Percentiles rank a stretch among this genome's conserved stretches.
phyloP scores from a whole-genome alignment of 257 asterid genomes.

The Rauvolfia tetraphylla region DNA sequence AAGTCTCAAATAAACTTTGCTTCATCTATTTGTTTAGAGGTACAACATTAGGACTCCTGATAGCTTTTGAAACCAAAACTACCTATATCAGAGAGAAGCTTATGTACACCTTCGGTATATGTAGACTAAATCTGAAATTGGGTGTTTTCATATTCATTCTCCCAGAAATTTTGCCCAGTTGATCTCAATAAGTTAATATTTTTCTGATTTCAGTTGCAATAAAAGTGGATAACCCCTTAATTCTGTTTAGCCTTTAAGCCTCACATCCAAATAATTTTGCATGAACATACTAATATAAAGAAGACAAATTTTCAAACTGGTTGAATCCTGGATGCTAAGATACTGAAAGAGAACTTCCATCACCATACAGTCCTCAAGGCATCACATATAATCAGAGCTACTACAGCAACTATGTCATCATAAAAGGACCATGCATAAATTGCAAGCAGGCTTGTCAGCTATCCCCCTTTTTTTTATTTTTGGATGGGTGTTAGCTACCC shows the following conservation, averaged over 20 bases:
- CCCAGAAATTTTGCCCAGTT: background rate
- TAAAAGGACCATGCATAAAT: background rate
- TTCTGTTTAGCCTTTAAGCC: too few relatives aligned
- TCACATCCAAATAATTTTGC: too few relatives aligned
- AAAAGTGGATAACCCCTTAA: too few relatives aligned
- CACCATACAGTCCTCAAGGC: background rate
- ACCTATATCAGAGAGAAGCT: background rate
- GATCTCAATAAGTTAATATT: background rate
- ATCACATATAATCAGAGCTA: background rate
- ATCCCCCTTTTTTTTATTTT: too few relatives aligned
- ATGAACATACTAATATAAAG: too few relatives aligned
- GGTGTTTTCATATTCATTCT: background rate
- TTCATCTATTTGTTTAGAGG: background rate
- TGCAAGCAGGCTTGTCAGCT: background rate
- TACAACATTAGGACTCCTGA: background rate
- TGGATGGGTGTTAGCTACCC: too few relatives aligned
- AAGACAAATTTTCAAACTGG: too few relatives aligned
- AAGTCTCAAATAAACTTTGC: background rate
- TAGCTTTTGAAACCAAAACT: background rate
- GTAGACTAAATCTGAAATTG: background rate
- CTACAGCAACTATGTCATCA: background rate
- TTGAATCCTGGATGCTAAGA: background rate
- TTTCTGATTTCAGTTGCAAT: background rate
- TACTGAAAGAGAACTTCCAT: background rate
- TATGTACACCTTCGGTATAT: background rate